phyloP scores from a whole-genome alignment of 805 yeast genomes.

The Sungouiella thailandica region DNA sequence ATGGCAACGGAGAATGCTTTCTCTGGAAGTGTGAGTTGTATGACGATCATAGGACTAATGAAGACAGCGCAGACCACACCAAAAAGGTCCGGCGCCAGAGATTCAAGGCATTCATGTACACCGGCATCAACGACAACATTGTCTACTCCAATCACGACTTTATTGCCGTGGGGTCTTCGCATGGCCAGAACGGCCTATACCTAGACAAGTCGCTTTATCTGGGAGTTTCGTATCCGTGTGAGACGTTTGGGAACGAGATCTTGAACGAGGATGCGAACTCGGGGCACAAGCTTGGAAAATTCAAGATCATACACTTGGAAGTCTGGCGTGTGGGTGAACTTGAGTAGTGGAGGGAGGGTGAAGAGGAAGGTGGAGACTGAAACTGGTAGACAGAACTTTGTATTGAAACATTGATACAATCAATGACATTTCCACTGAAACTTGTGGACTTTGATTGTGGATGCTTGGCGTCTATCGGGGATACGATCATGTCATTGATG shows the following conservation, averaged over 20 bases:
- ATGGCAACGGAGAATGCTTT: conserved; percentile 95
- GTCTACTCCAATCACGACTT: conserved; percentile 75
- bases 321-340: conserved; percentile 68
- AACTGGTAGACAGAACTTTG: background rate
- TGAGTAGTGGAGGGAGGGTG: conserved; percentile 3
- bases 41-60: conserved; percentile 15
- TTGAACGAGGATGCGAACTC: conserved; percentile 30
- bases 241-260: conserved; percentile 87
- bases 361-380: background rate
- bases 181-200: conserved; percentile 91
- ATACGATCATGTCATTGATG: too few relatives aligned
- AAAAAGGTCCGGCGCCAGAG: conserved; percentile 19
- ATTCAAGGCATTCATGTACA: conserved; percentile 79
- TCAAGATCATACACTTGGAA: conserved; percentile 72
- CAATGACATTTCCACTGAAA: too few relatives aligned
- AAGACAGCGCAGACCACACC: background rate
- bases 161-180: conserved; percentile 85
- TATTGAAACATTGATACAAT: background rate
- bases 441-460: too few relatives aligned
- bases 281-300: conserved; percentile 43
- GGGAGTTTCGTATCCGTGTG: conserved; percentile 76
- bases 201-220: conserved; percentile 64
- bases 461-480: too few relatives aligned
- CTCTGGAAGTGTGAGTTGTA: conserved; percentile 70
- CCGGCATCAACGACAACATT: conserved; percentile 82